phyloP scores from a whole-genome alignment of 2,329 filamentous ascomycete species.

The Amauroascus niger region DNA sequence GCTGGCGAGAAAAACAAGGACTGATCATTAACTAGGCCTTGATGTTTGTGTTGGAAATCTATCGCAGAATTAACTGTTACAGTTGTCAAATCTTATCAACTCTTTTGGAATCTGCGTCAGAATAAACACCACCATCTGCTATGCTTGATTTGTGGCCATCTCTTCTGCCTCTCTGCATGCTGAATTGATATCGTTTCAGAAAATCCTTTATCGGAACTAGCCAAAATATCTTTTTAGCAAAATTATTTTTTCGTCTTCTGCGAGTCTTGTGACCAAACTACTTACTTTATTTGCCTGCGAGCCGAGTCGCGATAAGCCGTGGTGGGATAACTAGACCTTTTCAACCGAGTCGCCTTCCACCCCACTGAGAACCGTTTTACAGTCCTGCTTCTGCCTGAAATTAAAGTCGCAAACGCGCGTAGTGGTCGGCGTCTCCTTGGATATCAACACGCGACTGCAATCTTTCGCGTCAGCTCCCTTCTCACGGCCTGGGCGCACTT shows the following conservation, averaged over 20 bases:
- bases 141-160: neutral
- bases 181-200: neutral
- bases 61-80: too few species aligned
- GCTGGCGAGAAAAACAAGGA: neutral
- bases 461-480: conserved; percentile 1
- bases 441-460: conserved; percentile 4
- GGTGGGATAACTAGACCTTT: conserved; percentile 3
- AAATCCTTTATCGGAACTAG: neutral
- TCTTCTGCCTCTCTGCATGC: neutral
- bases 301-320: neutral
- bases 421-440: neutral
- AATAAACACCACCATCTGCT: neutral
- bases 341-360: neutral
- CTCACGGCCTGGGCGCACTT: conserved; percentile 1
- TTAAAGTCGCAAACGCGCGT: conserved; percentile 10
- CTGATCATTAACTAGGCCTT: conserved; percentile 1
- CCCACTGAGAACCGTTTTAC: neutral
- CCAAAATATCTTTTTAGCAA: neutral
- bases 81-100: neutral
- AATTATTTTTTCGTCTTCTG: too few species aligned
- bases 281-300: conserved; percentile 2
- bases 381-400: conserved; percentile 10
- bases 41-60: too few species aligned
- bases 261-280: neutral
- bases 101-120: neutral